Base-by-base conservation (phyloP, 768 basidiomycete genomes). In the Zangia roseola region DNA sequence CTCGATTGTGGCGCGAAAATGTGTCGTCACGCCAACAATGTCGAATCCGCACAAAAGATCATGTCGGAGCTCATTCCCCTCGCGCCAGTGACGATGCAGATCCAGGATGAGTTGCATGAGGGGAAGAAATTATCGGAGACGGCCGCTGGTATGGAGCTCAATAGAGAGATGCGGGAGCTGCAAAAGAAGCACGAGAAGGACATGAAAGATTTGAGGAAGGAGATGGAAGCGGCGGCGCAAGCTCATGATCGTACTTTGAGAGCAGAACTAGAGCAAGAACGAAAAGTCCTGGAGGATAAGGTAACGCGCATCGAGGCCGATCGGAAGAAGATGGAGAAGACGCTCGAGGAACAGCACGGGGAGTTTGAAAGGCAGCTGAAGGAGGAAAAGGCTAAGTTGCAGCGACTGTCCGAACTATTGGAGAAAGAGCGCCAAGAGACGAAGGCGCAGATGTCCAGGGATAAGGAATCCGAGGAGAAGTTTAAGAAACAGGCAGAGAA, bases 101-200 rank as follows among this genome's bases (percentile, higher is more conserved):
- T 82, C 34, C 79, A 81, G 54, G 55, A 63, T 10, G 79, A 82
- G 52, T 63, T 81, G 1, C 71, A 69, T 26, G 62, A 69, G 36
- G 61, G 69, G 3, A 71, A 72, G 40, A 66, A 71, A 24, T 68
- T 81, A n/a, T 58, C 68, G 2, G 64, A 80, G 42, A 80, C 80
- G 1, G 61, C 63, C 0, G 80, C 79, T 60, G 58, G 28, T 75
- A 78, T 52, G 61, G 81, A 9, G 68, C 70, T 48, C 63, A 69
- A 23, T 2, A 77, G 78, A 38, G 60, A 78, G 0, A 66, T 69
- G 50, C 71, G 69, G 41, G 73, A 75, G 58, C 65, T 71, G 24
- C 56, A 69, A 50, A 67, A 69, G 39, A 72, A 74, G 50, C 62
- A 70, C 36, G 45, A 35, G 9, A 56, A 70, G 39, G 78, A 81